Percentiles rank a stretch among this genome's conserved stretches.
phyloP scores from a whole-genome alignment of 148 eudicot genomes.

The Arctostaphylos glauca region DNA sequence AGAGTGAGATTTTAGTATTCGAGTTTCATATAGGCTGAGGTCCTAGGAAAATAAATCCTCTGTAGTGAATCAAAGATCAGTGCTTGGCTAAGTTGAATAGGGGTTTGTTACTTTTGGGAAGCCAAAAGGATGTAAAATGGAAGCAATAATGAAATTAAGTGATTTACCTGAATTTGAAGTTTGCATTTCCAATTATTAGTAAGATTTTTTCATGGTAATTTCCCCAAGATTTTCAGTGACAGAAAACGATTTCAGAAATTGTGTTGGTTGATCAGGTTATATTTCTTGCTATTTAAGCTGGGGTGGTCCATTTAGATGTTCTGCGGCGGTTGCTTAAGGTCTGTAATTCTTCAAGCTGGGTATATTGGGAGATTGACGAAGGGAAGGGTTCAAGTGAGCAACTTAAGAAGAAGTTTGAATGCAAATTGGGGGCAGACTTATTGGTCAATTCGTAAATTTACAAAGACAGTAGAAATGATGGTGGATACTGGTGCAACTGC shows the following conservation, averaged over 20 bases:
- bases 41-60: neutral
- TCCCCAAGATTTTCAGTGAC: neutral
- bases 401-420: constrained; percentile 32
- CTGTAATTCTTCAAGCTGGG: constrained; percentile 38
- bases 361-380: constrained; percentile 26
- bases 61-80: neutral
- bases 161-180: constrained; percentile 6
- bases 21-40: neutral
- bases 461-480: constrained; percentile 57
- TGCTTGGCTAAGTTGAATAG: constrained; percentile 6
- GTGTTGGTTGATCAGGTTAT: constrained; percentile 13
- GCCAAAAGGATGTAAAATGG: neutral
- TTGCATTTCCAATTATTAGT: neutral
- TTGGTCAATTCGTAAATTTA: constrained; percentile 25
- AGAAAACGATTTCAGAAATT: constrained; percentile 5
- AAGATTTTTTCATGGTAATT: neutral
- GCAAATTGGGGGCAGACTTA: constrained; percentile 28
- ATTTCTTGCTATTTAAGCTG: constrained; percentile 11
- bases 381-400: constrained; percentile 31
- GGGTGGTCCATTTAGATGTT: constrained; percentile 53
- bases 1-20: neutral
- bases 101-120: neutral
- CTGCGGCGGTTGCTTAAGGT: constrained; percentile 49
- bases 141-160: neutral
- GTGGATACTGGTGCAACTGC: constrained; percentile 50